These are phyloP conservation scores for Cystofilobasidium ferigula DNA, from an alignment of 768 basidiomycete genomes.

Conservation along the genomic window DNA sequence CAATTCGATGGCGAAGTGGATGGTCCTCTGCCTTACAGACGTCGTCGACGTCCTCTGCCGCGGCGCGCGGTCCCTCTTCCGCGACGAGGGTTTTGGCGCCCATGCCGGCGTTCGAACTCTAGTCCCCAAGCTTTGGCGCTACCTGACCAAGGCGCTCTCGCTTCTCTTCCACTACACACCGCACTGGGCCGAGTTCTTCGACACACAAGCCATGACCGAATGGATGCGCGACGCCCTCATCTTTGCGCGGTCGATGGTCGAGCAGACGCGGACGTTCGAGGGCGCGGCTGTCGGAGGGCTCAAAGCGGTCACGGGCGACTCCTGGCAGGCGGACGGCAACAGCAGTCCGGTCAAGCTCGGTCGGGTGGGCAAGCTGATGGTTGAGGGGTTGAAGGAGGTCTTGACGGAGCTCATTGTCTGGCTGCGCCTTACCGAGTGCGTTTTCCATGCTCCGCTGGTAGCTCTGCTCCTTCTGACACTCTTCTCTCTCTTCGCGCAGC, in stretches of 20 bases:
- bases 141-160: slow-evolving; percentile 67
- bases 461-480: neutral
- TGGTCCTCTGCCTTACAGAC: slow-evolving; percentile 86
- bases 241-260: slow-evolving; percentile 75
- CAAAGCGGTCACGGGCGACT: slow-evolving; percentile 30
- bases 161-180: slow-evolving; percentile 78
- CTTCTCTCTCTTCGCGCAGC: slow-evolving; percentile 13
- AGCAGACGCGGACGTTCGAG: slow-evolving; percentile 69
- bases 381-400: slow-evolving; percentile 63
- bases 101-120: slow-evolving; percentile 46
- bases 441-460: neutral
- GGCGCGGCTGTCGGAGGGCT: slow-evolving; percentile 43
- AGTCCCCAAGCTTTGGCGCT: slow-evolving; percentile 64
- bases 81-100: slow-evolving; percentile 26
- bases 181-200: slow-evolving; percentile 68
- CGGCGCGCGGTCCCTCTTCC: slow-evolving; percentile 43
- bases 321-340: slow-evolving; percentile 31
- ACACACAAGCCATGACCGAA: slow-evolving; percentile 70
- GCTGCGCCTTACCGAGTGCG: slow-evolving; percentile 80
- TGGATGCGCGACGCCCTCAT: slow-evolving; percentile 99
- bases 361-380: slow-evolving; percentile 58
- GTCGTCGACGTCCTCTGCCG: slow-evolving; percentile 73
- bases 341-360: slow-evolving; percentile 45
- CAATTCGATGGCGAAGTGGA: slow-evolving; percentile 71
- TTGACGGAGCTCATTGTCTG: slow-evolving; percentile 69